phyloP scores from a whole-genome alignment of 345 rosid genomes.

The Cardiospermum halicacabum region DNA sequence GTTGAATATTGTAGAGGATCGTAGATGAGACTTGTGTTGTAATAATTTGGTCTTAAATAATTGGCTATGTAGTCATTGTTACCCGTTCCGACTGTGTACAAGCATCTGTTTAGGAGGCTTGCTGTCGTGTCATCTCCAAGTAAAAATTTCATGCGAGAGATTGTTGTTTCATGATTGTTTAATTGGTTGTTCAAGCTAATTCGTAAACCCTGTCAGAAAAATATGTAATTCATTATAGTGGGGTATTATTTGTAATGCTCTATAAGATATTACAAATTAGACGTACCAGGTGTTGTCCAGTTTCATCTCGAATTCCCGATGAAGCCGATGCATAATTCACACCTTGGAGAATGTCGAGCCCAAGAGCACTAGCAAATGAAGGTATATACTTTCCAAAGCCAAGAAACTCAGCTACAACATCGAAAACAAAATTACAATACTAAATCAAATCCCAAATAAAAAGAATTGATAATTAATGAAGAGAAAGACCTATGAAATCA shows the following conservation, averaged over 20 bases:
- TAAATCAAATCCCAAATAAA: background rate
- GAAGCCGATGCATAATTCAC: slow-evolving; percentile 69
- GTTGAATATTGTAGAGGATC: slow-evolving; percentile 18
- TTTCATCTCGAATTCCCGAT: slow-evolving; percentile 51
- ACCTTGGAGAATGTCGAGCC: slow-evolving; percentile 35
- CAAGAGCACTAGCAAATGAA: slow-evolving; percentile 30
- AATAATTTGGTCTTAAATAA: slow-evolving; percentile 22
- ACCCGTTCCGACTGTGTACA: slow-evolving; percentile 30
- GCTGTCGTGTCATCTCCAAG: background rate
- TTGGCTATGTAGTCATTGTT: slow-evolving; percentile 38
- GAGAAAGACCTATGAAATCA: slow-evolving; percentile 40
- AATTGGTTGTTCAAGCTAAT: slow-evolving; percentile 16
- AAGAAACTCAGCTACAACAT: slow-evolving; percentile 30
- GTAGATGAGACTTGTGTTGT: slow-evolving; percentile 15
- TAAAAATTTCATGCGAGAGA: background rate
- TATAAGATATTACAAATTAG: too few relatives aligned
- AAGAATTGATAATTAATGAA: background rate
- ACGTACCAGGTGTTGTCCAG: slow-evolving; percentile 44
- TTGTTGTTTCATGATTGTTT: slow-evolving; percentile 4
- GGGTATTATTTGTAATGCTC: too few relatives aligned
- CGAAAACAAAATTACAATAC: background rate
- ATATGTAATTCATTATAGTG: too few relatives aligned
- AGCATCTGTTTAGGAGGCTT: slow-evolving; percentile 24
- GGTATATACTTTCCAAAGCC: slow-evolving; percentile 39
- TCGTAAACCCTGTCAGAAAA: slow-evolving; percentile 7